phyloP scores from a whole-genome alignment of 768 basidiomycete genomes.

The Phylloporus sp. region DNA sequence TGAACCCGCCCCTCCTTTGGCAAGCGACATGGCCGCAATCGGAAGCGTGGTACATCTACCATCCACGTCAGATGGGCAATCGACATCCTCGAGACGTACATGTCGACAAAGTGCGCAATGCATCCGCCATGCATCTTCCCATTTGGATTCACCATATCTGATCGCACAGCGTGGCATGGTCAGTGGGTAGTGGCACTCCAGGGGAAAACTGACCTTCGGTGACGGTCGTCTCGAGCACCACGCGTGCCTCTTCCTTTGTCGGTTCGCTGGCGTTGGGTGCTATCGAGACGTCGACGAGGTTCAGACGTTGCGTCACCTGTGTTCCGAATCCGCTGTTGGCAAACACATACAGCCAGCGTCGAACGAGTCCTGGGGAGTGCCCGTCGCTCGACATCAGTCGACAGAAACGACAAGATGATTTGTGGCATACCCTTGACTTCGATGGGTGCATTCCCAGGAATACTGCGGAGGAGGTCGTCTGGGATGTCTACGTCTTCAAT shows the following conservation, averaged over 20 bases:
- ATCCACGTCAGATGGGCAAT: background rate
- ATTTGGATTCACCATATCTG: slow-evolving; percentile 43
- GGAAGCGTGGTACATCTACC: slow-evolving; percentile 42
- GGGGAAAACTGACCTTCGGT: slow-evolving; percentile 36
- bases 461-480: background rate
- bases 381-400: background rate
- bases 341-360: slow-evolving; percentile 38
- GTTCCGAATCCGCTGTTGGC: slow-evolving; percentile 17
- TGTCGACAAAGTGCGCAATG: slow-evolving; percentile 42
- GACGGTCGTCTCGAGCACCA: slow-evolving; percentile 42
- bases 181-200: background rate
- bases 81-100: slow-evolving; percentile 30
- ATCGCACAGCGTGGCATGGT: background rate
- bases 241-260: slow-evolving; percentile 33
- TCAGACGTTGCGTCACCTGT: slow-evolving; percentile 8
- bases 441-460: slow-evolving; percentile 21
- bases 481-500: background rate
- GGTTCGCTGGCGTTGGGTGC: slow-evolving; percentile 35
- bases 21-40: slow-evolving; percentile 33
- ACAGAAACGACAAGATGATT: too few species aligned
- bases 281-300: slow-evolving; percentile 39
- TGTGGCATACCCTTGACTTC: slow-evolving; percentile 21
- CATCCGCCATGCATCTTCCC: slow-evolving; percentile 43
- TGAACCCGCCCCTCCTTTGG: slow-evolving; percentile 26
- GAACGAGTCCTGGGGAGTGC: slow-evolving; percentile 29